Conservation (phyloP, 495 filamentous ascomycete species). For the Talaromyces thailandensis region DNA sequence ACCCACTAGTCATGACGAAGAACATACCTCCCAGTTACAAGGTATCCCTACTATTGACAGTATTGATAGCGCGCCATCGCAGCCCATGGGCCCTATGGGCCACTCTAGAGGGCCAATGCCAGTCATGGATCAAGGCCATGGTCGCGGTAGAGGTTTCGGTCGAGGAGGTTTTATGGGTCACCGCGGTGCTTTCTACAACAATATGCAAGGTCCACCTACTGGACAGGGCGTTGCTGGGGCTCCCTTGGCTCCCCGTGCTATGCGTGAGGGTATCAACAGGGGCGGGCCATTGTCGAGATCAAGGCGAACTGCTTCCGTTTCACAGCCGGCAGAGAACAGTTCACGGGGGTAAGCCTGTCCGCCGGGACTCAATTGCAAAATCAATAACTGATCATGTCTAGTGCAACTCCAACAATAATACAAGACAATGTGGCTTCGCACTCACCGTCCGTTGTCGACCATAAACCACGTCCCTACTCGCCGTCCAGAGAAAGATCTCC, state of each 20-base stretch:
- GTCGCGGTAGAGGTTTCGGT: slow-evolving; percentile 25
- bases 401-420: slow-evolving; percentile 14
- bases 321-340: slow-evolving; percentile 16
- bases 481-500: not conserved
- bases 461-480: not conserved
- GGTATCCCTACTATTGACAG: slow-evolving; percentile 40
- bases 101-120: slow-evolving; percentile 11
- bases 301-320: slow-evolving; percentile 18
- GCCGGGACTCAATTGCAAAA: not conserved
- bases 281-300: slow-evolving; percentile 28
- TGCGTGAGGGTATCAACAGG: slow-evolving; percentile 69
- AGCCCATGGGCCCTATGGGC: not conserved
- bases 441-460: slow-evolving; percentile 1
- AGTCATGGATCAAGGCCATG: slow-evolving; percentile 24
- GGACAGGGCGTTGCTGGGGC: slow-evolving; percentile 66
- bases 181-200: slow-evolving; percentile 22
- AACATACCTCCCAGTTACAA: slow-evolving; percentile 13
- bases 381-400: slow-evolving; percentile 5
- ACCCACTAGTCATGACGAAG: slow-evolving; percentile 12
- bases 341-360: slow-evolving; percentile 28
- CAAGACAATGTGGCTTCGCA: slow-evolving; percentile 11
- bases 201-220: slow-evolving; percentile 20
- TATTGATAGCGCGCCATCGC: slow-evolving; percentile 21
- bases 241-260: slow-evolving; percentile 86
- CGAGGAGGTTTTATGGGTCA: slow-evolving; percentile 19